Conservation (phyloP, 2,329 filamentous ascomycete species). For the Beauveria bassiana region DNA sequence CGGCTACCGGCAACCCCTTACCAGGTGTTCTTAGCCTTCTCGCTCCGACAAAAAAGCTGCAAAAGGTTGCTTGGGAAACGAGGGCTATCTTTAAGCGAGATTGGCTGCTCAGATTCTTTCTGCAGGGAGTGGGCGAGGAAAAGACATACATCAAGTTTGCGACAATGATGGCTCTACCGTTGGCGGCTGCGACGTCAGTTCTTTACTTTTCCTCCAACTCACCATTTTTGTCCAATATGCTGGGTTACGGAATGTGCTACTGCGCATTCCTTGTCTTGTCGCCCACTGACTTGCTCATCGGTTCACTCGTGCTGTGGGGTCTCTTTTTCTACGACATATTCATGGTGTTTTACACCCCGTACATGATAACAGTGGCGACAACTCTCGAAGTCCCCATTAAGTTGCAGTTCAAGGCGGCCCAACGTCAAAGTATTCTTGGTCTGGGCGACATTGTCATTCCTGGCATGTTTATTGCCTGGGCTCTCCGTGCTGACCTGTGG, state of each 20-base stretch:
- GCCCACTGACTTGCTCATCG: slow-evolving; percentile 78
- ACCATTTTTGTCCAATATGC: slow-evolving; percentile 65
- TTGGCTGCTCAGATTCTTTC: slow-evolving; percentile 41
- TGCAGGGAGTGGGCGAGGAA: slow-evolving; percentile 43
- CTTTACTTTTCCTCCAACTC: slow-evolving; percentile 59
- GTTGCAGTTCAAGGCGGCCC: slow-evolving; percentile 63
- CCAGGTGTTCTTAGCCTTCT: slow-evolving; percentile 27
- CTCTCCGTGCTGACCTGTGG: slow-evolving; percentile 86
- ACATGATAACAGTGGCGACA: slow-evolving; percentile 83
- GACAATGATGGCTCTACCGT: slow-evolving; percentile 46
- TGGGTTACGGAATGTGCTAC: slow-evolving; percentile 85
- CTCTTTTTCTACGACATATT: slow-evolving; percentile 95
- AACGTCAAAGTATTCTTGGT: slow-evolving; percentile 73
- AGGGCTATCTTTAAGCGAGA: slow-evolving; percentile 42
- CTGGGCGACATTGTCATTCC: slow-evolving; percentile 92
- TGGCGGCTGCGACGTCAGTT: slow-evolving; percentile 47
- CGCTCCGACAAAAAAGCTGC: slow-evolving; percentile 20
- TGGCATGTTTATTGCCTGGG: slow-evolving; percentile 81
- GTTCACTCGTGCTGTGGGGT: slow-evolving; percentile 65
- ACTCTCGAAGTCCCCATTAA: slow-evolving; percentile 90
- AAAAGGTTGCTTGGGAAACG: slow-evolving; percentile 36
- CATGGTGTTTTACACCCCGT: slow-evolving; percentile 81
- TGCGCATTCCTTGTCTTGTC: slow-evolving; percentile 75
- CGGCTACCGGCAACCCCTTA: slow-evolving; percentile 20
- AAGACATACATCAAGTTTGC: slow-evolving; percentile 48